phyloP scores from a whole-genome alignment of 306 rosid species.

The Oemleria cerasiformis region DNA sequence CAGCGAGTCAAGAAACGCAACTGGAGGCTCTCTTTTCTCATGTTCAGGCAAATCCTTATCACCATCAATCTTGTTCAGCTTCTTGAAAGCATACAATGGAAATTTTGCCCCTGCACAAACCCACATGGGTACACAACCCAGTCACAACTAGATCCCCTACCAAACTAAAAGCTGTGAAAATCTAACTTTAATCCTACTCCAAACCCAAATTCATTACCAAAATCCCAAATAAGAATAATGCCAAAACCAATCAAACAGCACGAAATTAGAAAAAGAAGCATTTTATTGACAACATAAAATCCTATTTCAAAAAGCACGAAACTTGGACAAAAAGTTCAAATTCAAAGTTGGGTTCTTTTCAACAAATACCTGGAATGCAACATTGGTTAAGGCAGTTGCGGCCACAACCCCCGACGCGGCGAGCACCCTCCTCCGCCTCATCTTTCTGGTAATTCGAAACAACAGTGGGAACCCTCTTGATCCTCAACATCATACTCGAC shows the following conservation, averaged over 20 bases:
- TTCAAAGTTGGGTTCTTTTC: neutral
- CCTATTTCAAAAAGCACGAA: no score
- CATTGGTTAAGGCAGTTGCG: slow-evolving; percentile 73
- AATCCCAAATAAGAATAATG: neutral
- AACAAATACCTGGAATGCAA: slow-evolving; percentile 68
- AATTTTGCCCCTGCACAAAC: slow-evolving; percentile 68
- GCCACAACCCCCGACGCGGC: slow-evolving; percentile 67
- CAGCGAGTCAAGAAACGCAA: slow-evolving; percentile 81
- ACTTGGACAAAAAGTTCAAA: neutral
- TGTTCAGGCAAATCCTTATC: slow-evolving; percentile 30
- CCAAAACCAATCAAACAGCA: neutral
- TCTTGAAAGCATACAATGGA: slow-evolving; percentile 82
- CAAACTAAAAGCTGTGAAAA: slow-evolving; percentile 4
- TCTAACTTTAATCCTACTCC: neutral
- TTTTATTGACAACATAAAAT: neutral
- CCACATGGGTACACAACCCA: neutral
- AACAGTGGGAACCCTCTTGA: slow-evolving; percentile 89
- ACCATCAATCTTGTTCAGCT: slow-evolving; percentile 25
- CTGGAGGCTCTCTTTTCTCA: slow-evolving; percentile 53
- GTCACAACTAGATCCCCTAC: slow-evolving; percentile 5
- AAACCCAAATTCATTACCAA: neutral
- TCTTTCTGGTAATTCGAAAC: slow-evolving; percentile 91
- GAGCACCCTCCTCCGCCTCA: slow-evolving; percentile 51
- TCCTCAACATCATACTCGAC: slow-evolving; percentile 50
- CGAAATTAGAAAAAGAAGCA: neutral